Evolutionary conservation across 2,329 filamentous ascomycete species (phyloP).

Genomic region (Hymenoscyphus linearis): DNA sequence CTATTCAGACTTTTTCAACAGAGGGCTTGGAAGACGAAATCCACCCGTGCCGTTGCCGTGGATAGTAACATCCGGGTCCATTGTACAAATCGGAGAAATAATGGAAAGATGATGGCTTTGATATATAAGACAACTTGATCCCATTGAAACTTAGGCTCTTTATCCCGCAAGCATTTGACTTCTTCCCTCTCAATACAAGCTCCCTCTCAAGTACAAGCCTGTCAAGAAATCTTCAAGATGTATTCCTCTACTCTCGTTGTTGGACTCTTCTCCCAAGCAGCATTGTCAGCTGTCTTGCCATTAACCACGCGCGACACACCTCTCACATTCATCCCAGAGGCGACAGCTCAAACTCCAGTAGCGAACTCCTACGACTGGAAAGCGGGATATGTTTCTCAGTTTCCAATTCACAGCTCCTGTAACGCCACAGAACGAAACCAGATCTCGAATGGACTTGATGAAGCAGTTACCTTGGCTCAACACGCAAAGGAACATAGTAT

Average conservation of each 20-base stretch:
- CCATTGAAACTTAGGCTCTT: neutral
- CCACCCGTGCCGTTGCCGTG: neutral
- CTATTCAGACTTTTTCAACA: neutral
- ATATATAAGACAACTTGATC: neutral
- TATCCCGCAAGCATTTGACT: neutral
- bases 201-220: neutral
- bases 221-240: conserved; percentile 4
- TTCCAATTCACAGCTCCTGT: conserved; percentile 59
- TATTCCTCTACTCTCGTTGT: neutral
- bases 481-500: conserved; percentile 55
- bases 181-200: too few species aligned
- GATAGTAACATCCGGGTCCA: neutral
- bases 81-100: neutral
- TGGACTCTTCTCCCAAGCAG: neutral
- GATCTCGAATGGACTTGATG: conserved; percentile 50
- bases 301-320: neutral
- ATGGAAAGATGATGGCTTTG: neutral
- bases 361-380: conserved; percentile 5
- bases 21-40: neutral
- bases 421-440: conserved; percentile 56
- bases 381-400: conserved; percentile 21
- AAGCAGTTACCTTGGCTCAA: conserved; percentile 51
- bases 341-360: neutral
- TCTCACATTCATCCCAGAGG: neutral
- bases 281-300: neutral